phyloP scores from a whole-genome alignment of 2,329 filamentous ascomycete species.

The Arachnomyces sp. region DNA sequence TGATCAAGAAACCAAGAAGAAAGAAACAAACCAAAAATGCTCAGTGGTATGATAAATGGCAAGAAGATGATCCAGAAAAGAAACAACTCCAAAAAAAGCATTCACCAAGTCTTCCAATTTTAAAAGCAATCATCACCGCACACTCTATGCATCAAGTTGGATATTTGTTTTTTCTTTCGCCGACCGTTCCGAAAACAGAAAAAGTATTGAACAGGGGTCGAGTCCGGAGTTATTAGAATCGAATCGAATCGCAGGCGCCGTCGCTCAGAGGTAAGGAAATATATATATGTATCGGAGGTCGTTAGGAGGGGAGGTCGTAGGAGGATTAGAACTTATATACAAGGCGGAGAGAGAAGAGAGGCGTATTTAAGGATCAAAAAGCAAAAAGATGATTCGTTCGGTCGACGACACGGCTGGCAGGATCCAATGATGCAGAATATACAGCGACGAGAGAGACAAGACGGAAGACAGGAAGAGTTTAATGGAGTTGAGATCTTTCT shows the following conservation, averaged over 20 bases:
- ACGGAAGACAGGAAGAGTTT: conserved; percentile 25
- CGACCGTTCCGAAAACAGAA: conserved; percentile 29
- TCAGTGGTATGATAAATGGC: too few relatives aligned
- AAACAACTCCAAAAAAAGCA: conserved; percentile 31
- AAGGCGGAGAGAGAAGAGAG: background rate
- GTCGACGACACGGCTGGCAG: background rate
- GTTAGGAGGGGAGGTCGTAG: conserved; percentile 23
- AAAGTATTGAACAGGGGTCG: conserved; percentile 27
- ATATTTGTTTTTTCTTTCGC: conserved; percentile 19
- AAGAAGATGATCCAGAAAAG: conserved; percentile 20
- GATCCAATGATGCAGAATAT: conserved; percentile 32
- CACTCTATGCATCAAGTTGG: conserved; percentile 36
- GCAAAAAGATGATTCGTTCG: conserved; percentile 9
- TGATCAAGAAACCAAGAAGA: too few relatives aligned
- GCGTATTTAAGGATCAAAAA: conserved; percentile 24
- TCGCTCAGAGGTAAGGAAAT: conserved; percentile 27
- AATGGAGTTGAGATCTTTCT: conserved; percentile 11
- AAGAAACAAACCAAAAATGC: conserved; percentile 19
- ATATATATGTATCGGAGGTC: conserved; percentile 21
- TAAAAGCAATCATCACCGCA: conserved; percentile 27
- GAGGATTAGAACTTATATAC: conserved; percentile 25
- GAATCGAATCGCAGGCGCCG: conserved; percentile 33
- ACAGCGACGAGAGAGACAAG: conserved; percentile 22
- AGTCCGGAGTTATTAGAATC: conserved; percentile 20
- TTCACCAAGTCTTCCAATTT: conserved; percentile 16